Conservation (phyloP, 306 rosid genomes). For the Trifolium dubium region DNA sequence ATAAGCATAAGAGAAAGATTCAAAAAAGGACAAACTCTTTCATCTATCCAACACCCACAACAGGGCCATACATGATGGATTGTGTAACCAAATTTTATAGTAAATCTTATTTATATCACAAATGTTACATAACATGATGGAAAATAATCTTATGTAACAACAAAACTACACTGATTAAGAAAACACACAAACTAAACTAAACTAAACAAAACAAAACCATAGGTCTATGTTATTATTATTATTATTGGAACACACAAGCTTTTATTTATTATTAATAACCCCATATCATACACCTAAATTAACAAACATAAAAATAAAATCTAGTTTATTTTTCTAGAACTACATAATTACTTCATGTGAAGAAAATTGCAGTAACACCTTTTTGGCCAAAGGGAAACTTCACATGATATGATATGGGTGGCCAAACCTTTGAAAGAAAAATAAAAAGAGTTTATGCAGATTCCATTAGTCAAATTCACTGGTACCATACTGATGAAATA, state of each 20-base stretch:
- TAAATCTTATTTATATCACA: conserved; percentile 57
- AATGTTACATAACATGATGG: conserved; percentile 32
- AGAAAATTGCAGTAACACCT: conserved; percentile 40
- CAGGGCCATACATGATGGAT: background rate
- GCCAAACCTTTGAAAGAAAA: conserved; percentile 30
- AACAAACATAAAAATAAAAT: conserved; percentile 38
- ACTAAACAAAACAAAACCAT: conserved; percentile 24
- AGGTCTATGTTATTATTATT: conserved; percentile 1
- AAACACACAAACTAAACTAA: background rate
- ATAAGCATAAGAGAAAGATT: conserved; percentile 32
- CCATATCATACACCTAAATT: conserved; percentile 37
- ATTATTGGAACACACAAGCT: conserved; percentile 35
- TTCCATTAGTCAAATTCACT: conserved; percentile 42
- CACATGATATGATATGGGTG: conserved; percentile 41
- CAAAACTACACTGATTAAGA: conserved; percentile 27
- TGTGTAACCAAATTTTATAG: conserved; percentile 2
- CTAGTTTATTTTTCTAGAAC: conserved; percentile 29
- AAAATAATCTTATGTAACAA: background rate
- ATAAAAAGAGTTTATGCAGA: conserved; percentile 1
- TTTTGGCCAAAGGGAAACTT: conserved; percentile 40
- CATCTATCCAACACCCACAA: conserved; percentile 33
- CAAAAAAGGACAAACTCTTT: conserved; percentile 32
- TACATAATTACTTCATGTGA: conserved; percentile 42
- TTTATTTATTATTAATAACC: conserved; percentile 47
- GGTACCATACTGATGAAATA: conserved; percentile 58